Evolutionary conservation across 306 rosid genomes (phyloP), one percentile per base, ranked within the genome.

Genomic region (Cicer yamashitae): DNA sequence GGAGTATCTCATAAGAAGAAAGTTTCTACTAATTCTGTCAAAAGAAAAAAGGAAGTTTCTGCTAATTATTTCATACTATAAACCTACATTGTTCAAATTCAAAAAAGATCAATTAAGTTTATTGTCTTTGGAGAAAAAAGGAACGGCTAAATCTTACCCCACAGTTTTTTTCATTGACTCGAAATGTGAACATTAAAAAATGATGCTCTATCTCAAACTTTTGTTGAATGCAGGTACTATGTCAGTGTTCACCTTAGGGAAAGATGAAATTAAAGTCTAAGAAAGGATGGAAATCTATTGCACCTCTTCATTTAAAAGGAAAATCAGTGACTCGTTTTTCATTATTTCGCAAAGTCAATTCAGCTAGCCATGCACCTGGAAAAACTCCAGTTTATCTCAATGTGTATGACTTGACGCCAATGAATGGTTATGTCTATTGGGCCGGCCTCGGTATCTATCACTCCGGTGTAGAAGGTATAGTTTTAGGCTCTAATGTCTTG

Each of bases 401-500:
- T 78, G 98, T 96, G 52, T 96, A 96, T 65, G 99, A 96, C 80
- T 79, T 96, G 83, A 96, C 99, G 37, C 96, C 97, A 67, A 84
- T 87, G 94, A 96, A 96, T 79, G 99, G 99, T 47, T 96, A 90
- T 79, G 86, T 90, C 69, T 84, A 92, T 73, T 96, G 99, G 99
- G 96, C 94, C 38, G 99, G 99, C 81, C 78, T 96, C 53, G 99
- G 99, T 52, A 90, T 96, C 82, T 96, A 88, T 79, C 98, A 96
- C 85, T 96, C 99, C 68, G 98, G 99, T 69, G 96, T 96, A 40
- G 97, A 96, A 92, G 99, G 99, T 92, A 84, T 39, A 54, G 9
- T 60, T 45, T 20, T 57, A 56, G 10, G 15, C 58, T 71, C 65
- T 30, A 14, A 50, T 78, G 62, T 77, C 52, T 38, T 65, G 59